Evolutionary conservation across 345 rosid species (phyloP).

Genomic region (Turritis glabra): DNA sequence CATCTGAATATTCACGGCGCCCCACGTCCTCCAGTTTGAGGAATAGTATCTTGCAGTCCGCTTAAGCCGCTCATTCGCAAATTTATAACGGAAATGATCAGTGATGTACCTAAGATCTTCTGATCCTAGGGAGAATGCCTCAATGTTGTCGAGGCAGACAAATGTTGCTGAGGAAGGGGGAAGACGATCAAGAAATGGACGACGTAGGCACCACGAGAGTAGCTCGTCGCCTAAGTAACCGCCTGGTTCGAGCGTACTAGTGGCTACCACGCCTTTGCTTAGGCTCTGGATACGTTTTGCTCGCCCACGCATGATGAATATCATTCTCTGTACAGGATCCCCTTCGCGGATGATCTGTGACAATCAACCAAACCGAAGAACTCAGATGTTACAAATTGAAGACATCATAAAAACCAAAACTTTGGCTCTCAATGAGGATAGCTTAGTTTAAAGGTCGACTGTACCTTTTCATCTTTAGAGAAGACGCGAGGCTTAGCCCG

Average conservation of each 20-base stretch:
- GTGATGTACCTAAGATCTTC: conserved; percentile 73
- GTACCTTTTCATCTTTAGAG: conserved; percentile 89
- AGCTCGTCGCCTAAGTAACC: conserved; percentile 89
- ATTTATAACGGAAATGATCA: conserved; percentile 82
- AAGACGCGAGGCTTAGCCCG: conserved; percentile 69
- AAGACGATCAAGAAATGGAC: conserved; percentile 79
- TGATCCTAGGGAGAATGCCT: conserved; percentile 67
- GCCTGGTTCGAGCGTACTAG: conserved; percentile 70
- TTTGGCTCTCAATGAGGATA: neutral
- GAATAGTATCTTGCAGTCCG: conserved; percentile 85
- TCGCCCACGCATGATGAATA: conserved; percentile 64
- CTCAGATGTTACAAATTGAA: neutral
- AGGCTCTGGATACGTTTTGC: conserved; percentile 65
- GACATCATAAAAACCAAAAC: neutral
- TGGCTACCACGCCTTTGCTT: conserved; percentile 72
- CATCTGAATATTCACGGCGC: conserved; percentile 79
- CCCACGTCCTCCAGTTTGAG: conserved; percentile 95
- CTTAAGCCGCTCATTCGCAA: conserved; percentile 71
- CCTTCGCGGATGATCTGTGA: conserved; percentile 89
- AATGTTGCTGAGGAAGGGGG: conserved; percentile 92
- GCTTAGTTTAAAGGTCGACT: no score
- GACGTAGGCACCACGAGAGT: conserved; percentile 93
- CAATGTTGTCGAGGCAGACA: conserved; percentile 55
- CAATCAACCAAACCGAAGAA: neutral
- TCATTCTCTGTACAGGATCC: conserved; percentile 83